Conservation (phyloP, 768 basidiomycete genomes). For the Termitomyces sp. region DNA sequence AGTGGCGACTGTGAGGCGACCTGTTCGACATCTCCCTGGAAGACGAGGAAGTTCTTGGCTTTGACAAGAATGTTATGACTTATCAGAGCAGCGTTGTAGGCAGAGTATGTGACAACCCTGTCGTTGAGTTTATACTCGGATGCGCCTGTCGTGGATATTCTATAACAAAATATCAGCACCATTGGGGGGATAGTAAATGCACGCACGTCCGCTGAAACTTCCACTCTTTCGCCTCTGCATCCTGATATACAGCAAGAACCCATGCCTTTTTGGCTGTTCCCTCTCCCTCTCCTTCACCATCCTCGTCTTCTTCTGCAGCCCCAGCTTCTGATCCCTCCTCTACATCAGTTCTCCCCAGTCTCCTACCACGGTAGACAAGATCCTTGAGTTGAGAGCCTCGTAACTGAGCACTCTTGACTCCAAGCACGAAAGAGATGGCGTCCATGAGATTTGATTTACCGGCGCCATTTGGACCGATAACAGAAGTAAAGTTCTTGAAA, state of each 20-base stretch:
- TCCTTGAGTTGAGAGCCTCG: slow-evolving; percentile 93
- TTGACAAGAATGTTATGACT: slow-evolving; percentile 95
- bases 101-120: slow-evolving; percentile 75
- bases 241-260: slow-evolving; percentile 90
- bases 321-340: slow-evolving; percentile 37
- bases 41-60: slow-evolving; percentile 98
- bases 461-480: slow-evolving; percentile 98
- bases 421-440: slow-evolving; percentile 97
- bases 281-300: slow-evolving; percentile 58
- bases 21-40: slow-evolving; percentile 98
- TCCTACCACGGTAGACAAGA: slow-evolving; percentile 87
- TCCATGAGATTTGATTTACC: slow-evolving; percentile 99
- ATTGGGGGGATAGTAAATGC: not conserved
- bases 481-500: slow-evolving; percentile 88
- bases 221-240: slow-evolving; percentile 77
- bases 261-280: slow-evolving; percentile 89
- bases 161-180: slow-evolving; percentile 23
- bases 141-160: slow-evolving; percentile 80
- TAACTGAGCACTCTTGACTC: slow-evolving; percentile 90
- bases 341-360: slow-evolving; percentile 48
- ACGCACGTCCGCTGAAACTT: slow-evolving; percentile 88
- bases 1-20: slow-evolving; percentile 92
- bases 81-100: slow-evolving; percentile 84
- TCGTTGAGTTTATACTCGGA: slow-evolving; percentile 90
- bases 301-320: slow-evolving; percentile 47